phyloP scores from a whole-genome alignment of 2,329 filamentous ascomycete species.

The Aspergillus amoenus region DNA sequence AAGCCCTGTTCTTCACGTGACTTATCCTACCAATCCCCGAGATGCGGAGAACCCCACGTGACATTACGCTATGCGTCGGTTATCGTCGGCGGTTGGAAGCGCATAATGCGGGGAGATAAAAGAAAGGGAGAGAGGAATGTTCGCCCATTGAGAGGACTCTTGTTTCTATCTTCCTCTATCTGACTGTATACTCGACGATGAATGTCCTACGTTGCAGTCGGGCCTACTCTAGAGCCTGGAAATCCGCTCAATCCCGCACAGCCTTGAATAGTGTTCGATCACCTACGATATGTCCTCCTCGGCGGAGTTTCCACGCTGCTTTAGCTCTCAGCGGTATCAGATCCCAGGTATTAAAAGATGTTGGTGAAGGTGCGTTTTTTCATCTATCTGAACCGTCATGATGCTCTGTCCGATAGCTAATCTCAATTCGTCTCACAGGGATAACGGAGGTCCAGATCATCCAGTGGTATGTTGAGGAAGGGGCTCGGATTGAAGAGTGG shows the following conservation, averaged over 20 bases:
- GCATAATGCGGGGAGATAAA: conserved; percentile 16
- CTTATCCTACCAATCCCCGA: neutral
- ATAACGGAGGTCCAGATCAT: conserved; percentile 99
- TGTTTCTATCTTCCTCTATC: neutral
- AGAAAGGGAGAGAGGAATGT: neutral
- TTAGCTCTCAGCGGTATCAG: conserved; percentile 34
- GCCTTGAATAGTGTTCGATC: conserved; percentile 27
- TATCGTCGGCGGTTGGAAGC: conserved; percentile 23
- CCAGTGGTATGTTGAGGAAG: conserved; percentile 98
- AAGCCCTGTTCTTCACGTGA: neutral
- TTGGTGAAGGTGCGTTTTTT: conserved; percentile 39
- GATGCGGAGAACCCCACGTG: conserved; percentile 28
- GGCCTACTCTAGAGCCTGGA: conserved; percentile 28
- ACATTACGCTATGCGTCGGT: conserved; percentile 20
- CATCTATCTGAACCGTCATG: neutral
- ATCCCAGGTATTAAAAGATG: conserved; percentile 45
- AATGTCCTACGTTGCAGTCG: conserved; percentile 31
- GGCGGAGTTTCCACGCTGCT: conserved; percentile 37
- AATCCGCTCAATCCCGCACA: conserved; percentile 23
- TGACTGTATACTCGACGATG: conserved; percentile 22
- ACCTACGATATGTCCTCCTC: conserved; percentile 22
- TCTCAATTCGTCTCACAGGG: conserved; percentile 53
- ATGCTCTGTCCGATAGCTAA: conserved; percentile 17
- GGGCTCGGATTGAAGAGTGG: conserved; percentile 94
- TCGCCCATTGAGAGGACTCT: conserved; percentile 2